Evolutionary conservation across 139 green algal genomes (phyloP), one percentile per base, ranked within the genome.

Genomic region (Micromonas pusilla): DNA sequence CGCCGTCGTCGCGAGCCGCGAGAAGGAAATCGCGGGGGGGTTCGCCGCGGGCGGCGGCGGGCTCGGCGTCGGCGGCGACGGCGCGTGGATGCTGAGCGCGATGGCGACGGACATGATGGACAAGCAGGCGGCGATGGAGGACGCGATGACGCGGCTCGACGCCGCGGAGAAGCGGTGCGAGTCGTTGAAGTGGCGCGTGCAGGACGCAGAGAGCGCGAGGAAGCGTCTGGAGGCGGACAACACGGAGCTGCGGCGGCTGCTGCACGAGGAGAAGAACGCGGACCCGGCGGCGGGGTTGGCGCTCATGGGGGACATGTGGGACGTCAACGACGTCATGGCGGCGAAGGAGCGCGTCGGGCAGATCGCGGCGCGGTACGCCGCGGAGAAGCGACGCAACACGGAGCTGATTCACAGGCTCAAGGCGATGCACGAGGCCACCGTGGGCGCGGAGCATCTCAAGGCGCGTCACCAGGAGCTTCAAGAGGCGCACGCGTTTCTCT

Each of bases 401-500:
- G 72, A 79, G 72, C 53, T 79, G 23, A 5, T 70, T 9, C 30
- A 38, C 30, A 16, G 60, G 5, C 30, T 79, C 30, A 45, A 70
- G 23, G 52, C 52, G 3, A 52, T 79, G 72, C 72, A 79, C 28
- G 13, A 30, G 23, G 31, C 32, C 28, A 60, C 52, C 3, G 72
- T 79, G 19, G 23, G 68, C 45, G 52, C 39, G 30, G 26, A 79
- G 52, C 30, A 70, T 20, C 26, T 63, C 25, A 79, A 52, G 52
- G 20, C 2, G 19, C 3, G 52, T 16, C 67, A 71, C 72, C 25
- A 71, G n/a, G 72, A 79, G 52, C 52, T 79, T 16, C 72, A 79
- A 26, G 72, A 79, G 45, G 72, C 72, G 52, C 72, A 79, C 52
- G 53, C 72, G n/a, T 2, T 16, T 39, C 72, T 71, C 19, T 31